Percentiles rank a stretch among this genome's conserved stretches.
phyloP scores from a whole-genome alignment of 306 rosid species.

The Vigna angularis region DNA sequence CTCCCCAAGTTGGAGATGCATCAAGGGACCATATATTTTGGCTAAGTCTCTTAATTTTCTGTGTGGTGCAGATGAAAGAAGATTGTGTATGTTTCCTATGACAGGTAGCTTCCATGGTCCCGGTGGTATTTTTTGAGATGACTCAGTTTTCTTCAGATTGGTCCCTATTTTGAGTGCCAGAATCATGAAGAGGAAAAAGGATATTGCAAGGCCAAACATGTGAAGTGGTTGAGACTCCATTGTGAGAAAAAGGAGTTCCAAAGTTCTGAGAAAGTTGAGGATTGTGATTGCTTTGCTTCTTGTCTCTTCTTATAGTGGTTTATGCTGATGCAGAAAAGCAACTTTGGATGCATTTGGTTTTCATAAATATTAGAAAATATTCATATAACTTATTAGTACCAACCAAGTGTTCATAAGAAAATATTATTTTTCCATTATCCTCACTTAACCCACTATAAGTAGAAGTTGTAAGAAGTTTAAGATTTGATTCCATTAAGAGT shows the following conservation, averaged over 20 bases:
- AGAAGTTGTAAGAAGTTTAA: too few species aligned
- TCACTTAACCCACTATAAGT: too few species aligned
- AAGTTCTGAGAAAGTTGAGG: too few species aligned
- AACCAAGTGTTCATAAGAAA: too few species aligned
- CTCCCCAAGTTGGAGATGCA: slow-evolving; percentile 14
- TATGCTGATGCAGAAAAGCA: too few species aligned
- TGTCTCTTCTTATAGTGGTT: too few species aligned
- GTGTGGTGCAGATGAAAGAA: slow-evolving; percentile 7
- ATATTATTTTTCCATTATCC: too few species aligned
- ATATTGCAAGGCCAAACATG: neutral
- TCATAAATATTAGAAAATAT: too few species aligned
- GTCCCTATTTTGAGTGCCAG: neutral
- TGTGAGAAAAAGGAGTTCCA: neutral
- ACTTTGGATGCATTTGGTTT: too few species aligned
- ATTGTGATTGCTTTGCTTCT: too few species aligned
- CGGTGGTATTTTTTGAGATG: neutral
- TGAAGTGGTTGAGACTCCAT: neutral
- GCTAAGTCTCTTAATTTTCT: neutral
- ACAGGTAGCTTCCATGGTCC: slow-evolving; percentile 8
- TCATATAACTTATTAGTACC: too few species aligned
- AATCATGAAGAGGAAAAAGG: neutral
- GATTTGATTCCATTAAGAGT: too few species aligned
- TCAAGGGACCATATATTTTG: slow-evolving; percentile 15
- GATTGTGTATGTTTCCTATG: neutral
- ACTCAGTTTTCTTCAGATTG: neutral